Evolutionary conservation across 2,329 filamentous ascomycete genomes (phyloP), one percentile per base, ranked within the genome.

Genomic region (Phyllosticta capitalensis): DNA sequence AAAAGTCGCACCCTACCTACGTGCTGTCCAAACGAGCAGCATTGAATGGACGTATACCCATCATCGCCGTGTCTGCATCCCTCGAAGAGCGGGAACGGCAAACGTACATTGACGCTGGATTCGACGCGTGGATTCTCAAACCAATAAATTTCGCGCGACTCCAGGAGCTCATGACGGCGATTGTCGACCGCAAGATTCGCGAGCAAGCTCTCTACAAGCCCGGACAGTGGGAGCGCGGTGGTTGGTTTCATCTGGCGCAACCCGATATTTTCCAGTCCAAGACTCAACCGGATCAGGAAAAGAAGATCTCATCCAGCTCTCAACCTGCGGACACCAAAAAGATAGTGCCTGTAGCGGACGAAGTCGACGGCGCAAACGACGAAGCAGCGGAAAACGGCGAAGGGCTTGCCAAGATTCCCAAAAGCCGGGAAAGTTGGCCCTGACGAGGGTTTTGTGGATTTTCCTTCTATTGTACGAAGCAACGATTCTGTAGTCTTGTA

Each of bases 41-140:
- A 1, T 69, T 75, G 1, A 88, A 90, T 56, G 82, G 83, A 22
- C 82, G 87, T 30, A 80, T 92, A 1, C 89, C 91, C 0, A 87
- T 95, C 55, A 90, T 96, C 65, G 91, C 90, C 0, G 90, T 95
- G 0, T 95, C 90, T 0, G 90, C 91, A 7, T 92, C 89, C 0
- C 76, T 95, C 1, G 68, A 88, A 1, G 91, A 95, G 69, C 81
- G 78, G 19, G 82, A 91, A 52, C 81, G 77, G 55, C 77, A 86
- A 49, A 81, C 74, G 0, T 96, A 95, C 65, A 81, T 90, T 51
- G 79, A 88, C 52, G 84, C 85, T 6, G 91, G 91, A 0, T 95
- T 95, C 65, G 90, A 95, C 65, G 91, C 88, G 22, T 95, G 90
- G 90, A 91, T 96, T 24, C 76, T 95, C 60, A 95, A 95, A 67